Evolutionary conservation across 495 filamentous ascomycete genomes (phyloP).

Genomic region (Aspergillus leporis): DNA sequence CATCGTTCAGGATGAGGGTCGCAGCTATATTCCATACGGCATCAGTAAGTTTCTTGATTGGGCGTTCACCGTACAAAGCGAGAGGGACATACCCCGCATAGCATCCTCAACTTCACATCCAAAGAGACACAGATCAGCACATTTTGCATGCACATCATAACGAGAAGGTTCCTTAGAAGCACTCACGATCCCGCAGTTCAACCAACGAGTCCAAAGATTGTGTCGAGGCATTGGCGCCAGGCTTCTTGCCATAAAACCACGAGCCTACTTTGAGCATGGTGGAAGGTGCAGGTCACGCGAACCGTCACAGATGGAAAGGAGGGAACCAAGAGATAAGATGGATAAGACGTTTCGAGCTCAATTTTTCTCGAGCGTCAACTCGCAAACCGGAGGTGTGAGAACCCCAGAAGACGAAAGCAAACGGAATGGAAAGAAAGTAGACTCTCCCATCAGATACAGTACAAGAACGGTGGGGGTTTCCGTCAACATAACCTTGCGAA

Average conservation of each 20-base stretch:
- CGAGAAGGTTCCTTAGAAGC: conserved; percentile 8
- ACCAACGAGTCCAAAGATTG: conserved; percentile 59
- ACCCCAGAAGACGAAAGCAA: conserved; percentile 19
- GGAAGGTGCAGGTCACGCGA: conserved; percentile 1
- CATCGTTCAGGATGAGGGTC: conserved; percentile 85
- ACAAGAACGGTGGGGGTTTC: conserved; percentile 20
- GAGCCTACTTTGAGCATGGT: conserved; percentile 51
- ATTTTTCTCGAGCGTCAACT: conserved; percentile 13
- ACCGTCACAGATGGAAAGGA: neutral
- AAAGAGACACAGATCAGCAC: conserved; percentile 23
- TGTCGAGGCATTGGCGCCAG: conserved; percentile 46
- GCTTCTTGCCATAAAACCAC: conserved; percentile 59
- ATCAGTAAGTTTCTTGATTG: conserved; percentile 12
- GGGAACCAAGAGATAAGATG: conserved; percentile 1
- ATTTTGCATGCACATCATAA: neutral
- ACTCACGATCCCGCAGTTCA: conserved; percentile 62
- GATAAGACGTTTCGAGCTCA: conserved; percentile 8
- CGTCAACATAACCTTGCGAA: conserved; percentile 24
- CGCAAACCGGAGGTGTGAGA: conserved; percentile 21
- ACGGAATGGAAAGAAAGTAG: conserved; percentile 36
- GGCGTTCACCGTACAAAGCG: neutral
- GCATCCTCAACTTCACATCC: conserved; percentile 59
- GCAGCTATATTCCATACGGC: conserved; percentile 37
- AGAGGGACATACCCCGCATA: conserved; percentile 52
- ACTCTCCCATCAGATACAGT: conserved; percentile 27